These are phyloP conservation scores for Gossypium bickii DNA, from an alignment of 345 rosid species.

Conservation along the genomic window DNA sequence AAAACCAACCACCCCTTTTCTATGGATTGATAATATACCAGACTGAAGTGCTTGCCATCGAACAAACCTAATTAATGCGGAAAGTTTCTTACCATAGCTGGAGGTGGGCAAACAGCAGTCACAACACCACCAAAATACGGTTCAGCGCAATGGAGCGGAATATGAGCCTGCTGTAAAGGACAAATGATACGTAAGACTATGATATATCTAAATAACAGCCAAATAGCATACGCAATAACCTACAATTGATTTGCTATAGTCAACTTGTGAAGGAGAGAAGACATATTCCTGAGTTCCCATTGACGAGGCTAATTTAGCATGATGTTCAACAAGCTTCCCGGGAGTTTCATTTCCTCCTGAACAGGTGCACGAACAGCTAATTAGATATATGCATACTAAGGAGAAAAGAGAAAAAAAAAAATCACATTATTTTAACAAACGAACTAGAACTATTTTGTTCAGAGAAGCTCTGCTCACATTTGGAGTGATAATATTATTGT, in stretches of 20 bases:
- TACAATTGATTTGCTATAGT: slow-evolving; percentile 30
- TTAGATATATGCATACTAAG: neutral
- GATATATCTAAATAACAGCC: neutral
- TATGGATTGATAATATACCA: neutral
- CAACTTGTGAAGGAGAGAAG: slow-evolving; percentile 47
- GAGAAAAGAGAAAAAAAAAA: neutral
- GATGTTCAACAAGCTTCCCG: slow-evolving; percentile 33
- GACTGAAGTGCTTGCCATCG: neutral
- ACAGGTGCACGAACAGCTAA: slow-evolving; percentile 17
- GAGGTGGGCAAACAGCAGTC: slow-evolving; percentile 43
- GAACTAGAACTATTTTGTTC: neutral
- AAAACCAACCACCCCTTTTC: neutral
- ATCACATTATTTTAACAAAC: neutral
- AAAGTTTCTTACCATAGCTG: slow-evolving; percentile 39
- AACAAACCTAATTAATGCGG: neutral
- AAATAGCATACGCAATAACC: slow-evolving; percentile 19
- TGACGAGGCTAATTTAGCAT: slow-evolving; percentile 34
- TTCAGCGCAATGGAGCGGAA: slow-evolving; percentile 48
- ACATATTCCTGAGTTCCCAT: slow-evolving; percentile 42
- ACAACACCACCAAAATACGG: slow-evolving; percentile 44
- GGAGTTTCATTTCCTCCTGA: slow-evolving; percentile 46
- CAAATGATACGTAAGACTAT: slow-evolving; percentile 13
- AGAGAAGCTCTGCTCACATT: neutral
- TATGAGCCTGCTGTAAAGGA: slow-evolving; percentile 33
- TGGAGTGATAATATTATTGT: neutral